These are phyloP conservation scores for Petunia secreta DNA, from an alignment of 257 asterid genomes.

Conservation along the genomic window DNA sequence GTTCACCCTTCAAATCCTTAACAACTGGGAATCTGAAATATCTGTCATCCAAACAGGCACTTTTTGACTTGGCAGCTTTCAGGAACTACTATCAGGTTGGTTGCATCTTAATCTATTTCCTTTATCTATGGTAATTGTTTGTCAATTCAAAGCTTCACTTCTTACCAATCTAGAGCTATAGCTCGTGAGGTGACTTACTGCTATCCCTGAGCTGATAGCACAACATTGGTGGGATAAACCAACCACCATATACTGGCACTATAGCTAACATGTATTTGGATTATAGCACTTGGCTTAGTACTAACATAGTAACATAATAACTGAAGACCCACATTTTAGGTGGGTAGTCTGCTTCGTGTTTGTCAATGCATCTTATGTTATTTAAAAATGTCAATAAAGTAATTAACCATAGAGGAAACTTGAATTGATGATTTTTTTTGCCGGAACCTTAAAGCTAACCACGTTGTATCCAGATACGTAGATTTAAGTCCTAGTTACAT, in stretches of 20 bases:
- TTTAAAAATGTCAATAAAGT: background rate
- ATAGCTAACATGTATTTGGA: background rate
- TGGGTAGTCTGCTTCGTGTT: background rate
- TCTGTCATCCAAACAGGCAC: slow-evolving; percentile 97
- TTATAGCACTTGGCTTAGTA: background rate
- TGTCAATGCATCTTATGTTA: background rate
- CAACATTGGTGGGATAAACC: background rate
- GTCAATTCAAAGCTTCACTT: background rate
- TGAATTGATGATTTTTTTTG: background rate
- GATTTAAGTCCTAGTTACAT: background rate
- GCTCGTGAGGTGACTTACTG: background rate
- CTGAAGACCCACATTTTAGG: background rate
- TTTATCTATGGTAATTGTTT: background rate
- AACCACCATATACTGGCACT: background rate
- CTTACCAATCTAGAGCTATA: background rate
- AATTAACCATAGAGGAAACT: background rate
- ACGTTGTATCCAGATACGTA: background rate
- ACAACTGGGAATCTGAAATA: slow-evolving; percentile 75
- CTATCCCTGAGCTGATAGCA: slow-evolving; percentile 12
- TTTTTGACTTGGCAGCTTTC: slow-evolving; percentile 90
- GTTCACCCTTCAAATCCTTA: slow-evolving; percentile 73
- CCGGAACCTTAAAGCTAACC: background rate
- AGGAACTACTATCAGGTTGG: slow-evolving; percentile 91
- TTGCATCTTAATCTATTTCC: background rate
- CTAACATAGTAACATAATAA: background rate